Percentiles rank a stretch among this genome's conserved stretches.
Conservation (phyloP, 2,329 filamentous ascomycete species). For the Alternaria brassicae region DNA sequence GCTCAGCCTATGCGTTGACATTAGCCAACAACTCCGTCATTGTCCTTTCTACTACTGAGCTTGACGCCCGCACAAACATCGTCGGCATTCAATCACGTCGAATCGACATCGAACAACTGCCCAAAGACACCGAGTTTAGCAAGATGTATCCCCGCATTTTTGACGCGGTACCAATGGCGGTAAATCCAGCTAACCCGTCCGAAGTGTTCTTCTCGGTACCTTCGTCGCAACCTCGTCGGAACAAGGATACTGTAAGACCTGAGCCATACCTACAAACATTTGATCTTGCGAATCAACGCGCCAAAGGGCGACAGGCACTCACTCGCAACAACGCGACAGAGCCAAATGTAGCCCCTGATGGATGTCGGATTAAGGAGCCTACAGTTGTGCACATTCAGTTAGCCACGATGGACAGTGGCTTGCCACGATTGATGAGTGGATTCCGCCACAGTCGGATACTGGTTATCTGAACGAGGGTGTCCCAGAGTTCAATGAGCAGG, state of each 20-base stretch:
- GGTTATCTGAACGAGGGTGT: conserved; percentile 59
- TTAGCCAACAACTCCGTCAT: conserved; percentile 93
- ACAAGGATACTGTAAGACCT: conserved; percentile 42
- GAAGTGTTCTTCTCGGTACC: conserved; percentile 59
- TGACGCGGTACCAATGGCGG: conserved; percentile 44
- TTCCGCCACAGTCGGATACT: conserved; percentile 73
- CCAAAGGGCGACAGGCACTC: conserved; percentile 85
- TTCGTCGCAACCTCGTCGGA: conserved; percentile 56
- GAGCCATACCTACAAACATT: conserved; percentile 80
- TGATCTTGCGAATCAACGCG: conserved; percentile 79
- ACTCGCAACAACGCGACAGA: conserved; percentile 87
- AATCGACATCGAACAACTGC: conserved; percentile 38
- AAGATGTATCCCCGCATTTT: conserved; percentile 32
- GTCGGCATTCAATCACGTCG: conserved; percentile 74
- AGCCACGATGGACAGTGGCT: conserved; percentile 87
- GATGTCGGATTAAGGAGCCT: conserved; percentile 76
- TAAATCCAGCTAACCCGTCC: conserved; percentile 52
- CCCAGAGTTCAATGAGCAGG: conserved; percentile 51
- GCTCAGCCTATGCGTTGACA: conserved; percentile 82
- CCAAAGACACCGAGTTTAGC: conserved; percentile 27
- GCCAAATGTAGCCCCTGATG: conserved; percentile 75
- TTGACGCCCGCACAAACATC: conserved; percentile 83
- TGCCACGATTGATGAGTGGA: conserved; percentile 91
- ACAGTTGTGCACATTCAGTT: conserved; percentile 77
- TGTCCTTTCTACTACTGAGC: conserved; percentile 86